phyloP scores from a whole-genome alignment of 805 yeast genomes.

The Monosporozyma siamensis region DNA sequence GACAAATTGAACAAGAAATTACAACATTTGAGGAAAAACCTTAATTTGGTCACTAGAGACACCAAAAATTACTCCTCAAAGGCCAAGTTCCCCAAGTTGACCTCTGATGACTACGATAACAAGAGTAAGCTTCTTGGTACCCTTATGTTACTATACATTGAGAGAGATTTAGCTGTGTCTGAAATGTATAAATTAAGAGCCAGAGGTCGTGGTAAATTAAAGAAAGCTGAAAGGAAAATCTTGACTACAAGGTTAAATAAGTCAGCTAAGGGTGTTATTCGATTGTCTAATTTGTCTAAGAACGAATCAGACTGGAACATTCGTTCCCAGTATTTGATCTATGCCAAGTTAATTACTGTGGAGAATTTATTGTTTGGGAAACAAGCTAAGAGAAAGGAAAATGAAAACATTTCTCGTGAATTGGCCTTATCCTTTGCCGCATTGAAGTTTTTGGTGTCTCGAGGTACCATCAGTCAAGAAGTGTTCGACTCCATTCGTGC shows the following conservation, averaged over 20 bases:
- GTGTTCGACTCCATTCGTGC: constrained; percentile 17
- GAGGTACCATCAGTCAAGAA: constrained; percentile 11
- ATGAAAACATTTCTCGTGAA: constrained; percentile 14
- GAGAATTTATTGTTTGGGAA: constrained; percentile 25
- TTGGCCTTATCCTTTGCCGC: constrained; percentile 23
- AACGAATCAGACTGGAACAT: constrained; percentile 33
- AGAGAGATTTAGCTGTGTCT: constrained; percentile 46
- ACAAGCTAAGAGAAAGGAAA: constrained; percentile 17
- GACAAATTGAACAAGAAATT: constrained; percentile 50
- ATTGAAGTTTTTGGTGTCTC: constrained; percentile 12
- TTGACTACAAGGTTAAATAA: constrained; percentile 59
- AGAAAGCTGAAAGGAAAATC: constrained; percentile 35
- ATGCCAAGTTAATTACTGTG: constrained; percentile 45
- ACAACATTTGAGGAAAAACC: constrained; percentile 53
- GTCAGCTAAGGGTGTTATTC: constrained; percentile 39
- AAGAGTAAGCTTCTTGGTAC: constrained; percentile 45
- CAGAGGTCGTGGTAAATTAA: constrained; percentile 25
- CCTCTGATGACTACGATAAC: constrained; percentile 39
- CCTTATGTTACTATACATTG: constrained; percentile 58
- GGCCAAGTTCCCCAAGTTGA: constrained; percentile 38
- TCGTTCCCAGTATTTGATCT: constrained; percentile 33
- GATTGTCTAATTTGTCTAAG: constrained; percentile 34
- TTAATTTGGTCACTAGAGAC: constrained; percentile 55
- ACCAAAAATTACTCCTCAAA: constrained; percentile 50
- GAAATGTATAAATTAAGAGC: constrained; percentile 25